Conservation (phyloP, 2,329 filamentous ascomycete genomes). For the Neofusicoccum sp. region DNA sequence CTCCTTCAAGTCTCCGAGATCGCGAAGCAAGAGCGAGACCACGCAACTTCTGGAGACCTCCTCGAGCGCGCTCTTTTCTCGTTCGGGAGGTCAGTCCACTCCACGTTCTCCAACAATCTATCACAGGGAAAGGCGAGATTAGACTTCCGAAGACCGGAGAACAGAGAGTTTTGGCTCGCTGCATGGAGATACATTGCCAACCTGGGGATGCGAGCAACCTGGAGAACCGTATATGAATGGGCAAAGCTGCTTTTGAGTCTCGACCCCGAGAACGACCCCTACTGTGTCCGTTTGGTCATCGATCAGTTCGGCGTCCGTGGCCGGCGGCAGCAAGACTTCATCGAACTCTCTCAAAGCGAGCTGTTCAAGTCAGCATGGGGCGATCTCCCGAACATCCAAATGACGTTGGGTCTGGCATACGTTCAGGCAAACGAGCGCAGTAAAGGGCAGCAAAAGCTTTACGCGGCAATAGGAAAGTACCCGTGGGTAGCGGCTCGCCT, state of each 20-base stretch:
- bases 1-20: constrained; percentile 93
- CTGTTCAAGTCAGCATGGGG: constrained; percentile 52
- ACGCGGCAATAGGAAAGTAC: constrained; percentile 68
- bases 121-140: constrained; percentile 78
- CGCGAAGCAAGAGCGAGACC: constrained; percentile 87
- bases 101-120: constrained; percentile 75
- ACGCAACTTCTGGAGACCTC: constrained; percentile 81
- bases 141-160: constrained; percentile 80
- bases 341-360: constrained; percentile 65
- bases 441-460: constrained; percentile 67
- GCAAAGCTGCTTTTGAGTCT: constrained; percentile 79
- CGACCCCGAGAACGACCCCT: constrained; percentile 74
- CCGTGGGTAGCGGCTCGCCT: constrained; percentile 85
- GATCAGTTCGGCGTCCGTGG: constrained; percentile 85
- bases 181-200: constrained; percentile 87
- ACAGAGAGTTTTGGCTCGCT: constrained; percentile 89
- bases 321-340: constrained; percentile 73
- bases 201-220: constrained; percentile 87
- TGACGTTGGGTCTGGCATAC: constrained; percentile 76
- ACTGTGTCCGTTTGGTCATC: constrained; percentile 77
- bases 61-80: constrained; percentile 90
- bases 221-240: constrained; percentile 92
- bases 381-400: constrained; percentile 70
- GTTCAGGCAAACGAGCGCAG: constrained; percentile 68
- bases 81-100: constrained; percentile 86